Base-by-base conservation (phyloP, 176 grass and related monocot species). In the Aegilops speltoides region DNA sequence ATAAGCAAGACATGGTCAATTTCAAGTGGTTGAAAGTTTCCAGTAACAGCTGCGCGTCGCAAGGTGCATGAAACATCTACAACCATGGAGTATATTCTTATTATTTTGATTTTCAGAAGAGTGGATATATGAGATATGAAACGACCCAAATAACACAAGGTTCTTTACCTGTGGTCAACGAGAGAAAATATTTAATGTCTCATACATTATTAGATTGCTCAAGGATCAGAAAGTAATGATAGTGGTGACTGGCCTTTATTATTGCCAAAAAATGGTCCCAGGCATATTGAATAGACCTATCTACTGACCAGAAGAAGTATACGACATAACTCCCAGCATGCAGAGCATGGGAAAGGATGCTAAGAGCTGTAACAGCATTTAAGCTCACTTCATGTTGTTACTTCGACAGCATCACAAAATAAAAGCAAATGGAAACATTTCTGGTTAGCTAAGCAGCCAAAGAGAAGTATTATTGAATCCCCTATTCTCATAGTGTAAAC, bases 251-350 rank as follows among this genome's bases (percentile, higher is more conserved):
- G 50, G 20, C 15, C 14, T 67, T 38, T 8, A 25, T 28, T 85
- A 38, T 68, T 68, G 28, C 19, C 5, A 56, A 31, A 78, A 85
- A 85, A 85, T 78, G 73, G 62, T 26, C 73, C 61, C 40, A 78
- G 5, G 76, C 20, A 37, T 64, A 84, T 50, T 48, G 50, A 56
- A 76, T 67, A 76, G 7, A 52, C 37, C 60, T 56, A 78, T 54
- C 45, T 38, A 38, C 20, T 85, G 61, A 54, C 40, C 22, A 68
- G 60, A 75, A 72, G 81, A 84, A 76, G 72, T 85, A 54, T 19
- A 56, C 19, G 68, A 19, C 38, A 23, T 37, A 48, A 65, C 16
- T 64, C 26, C 37, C 38, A 76, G 64, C 46, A 46, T 76, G 71
- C 37, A 65, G 57, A 64, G 25, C 26, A 34, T n/a, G 7, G 57